phyloP scores from a whole-genome alignment of 345 rosid species.

The Eucalyptus brandiana region DNA sequence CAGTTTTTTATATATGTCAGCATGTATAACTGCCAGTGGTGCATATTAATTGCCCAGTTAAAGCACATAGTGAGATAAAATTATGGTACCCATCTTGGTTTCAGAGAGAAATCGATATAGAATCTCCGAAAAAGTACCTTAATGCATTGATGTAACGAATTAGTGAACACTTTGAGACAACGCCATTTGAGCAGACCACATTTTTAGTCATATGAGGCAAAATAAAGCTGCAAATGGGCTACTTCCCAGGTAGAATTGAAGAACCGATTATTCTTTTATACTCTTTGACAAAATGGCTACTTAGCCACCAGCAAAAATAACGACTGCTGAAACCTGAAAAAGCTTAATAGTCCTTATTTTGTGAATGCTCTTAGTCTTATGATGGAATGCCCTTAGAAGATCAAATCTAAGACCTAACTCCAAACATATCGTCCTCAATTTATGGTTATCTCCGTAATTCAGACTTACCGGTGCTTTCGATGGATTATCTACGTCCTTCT shows the following conservation, averaged over 20 bases:
- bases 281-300: not conserved
- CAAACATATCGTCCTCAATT: not conserved
- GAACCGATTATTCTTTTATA: not conserved
- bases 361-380: not conserved
- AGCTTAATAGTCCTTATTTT: not conserved
- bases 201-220: not conserved
- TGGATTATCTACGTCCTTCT: slow-evolving; percentile 64
- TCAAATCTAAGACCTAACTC: not conserved
- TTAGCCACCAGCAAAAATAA: not conserved
- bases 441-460: not conserved
- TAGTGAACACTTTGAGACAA: not conserved
- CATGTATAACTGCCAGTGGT: not conserved
- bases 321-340: not conserved
- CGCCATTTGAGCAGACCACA: not conserved
- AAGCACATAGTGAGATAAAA: not conserved
- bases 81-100: not conserved
- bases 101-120: not conserved
- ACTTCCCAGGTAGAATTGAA: not conserved
- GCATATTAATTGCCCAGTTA: not conserved
- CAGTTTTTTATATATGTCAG: not conserved
- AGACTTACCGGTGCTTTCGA: slow-evolving; percentile 44
- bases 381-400: not conserved
- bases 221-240: not conserved
- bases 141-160: not conserved
- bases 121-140: not conserved